Conservation (phyloP, 202 grass and related monocot genomes). For the Saccharum hybrid region DNA sequence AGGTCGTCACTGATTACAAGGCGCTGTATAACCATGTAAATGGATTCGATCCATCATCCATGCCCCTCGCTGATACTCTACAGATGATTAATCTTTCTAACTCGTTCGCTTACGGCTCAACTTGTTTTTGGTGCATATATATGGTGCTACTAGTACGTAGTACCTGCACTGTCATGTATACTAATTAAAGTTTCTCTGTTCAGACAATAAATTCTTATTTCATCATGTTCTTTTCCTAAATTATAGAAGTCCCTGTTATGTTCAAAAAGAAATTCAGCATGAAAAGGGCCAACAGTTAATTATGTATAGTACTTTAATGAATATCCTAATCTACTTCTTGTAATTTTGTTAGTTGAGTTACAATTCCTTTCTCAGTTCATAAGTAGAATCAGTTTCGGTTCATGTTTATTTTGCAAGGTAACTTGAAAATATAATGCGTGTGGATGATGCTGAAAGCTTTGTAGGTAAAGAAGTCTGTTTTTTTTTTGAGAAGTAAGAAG, state of each 20-base stretch:
- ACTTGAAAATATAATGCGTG: background rate
- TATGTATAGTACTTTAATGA: background rate
- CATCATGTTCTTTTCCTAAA: background rate
- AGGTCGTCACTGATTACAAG: background rate
- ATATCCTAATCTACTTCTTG: background rate
- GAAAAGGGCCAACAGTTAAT: background rate
- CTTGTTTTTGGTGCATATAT: background rate
- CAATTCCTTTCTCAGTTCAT: background rate
- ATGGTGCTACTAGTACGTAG: too few relatives aligned
- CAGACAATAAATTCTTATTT: background rate
- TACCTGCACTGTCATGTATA: background rate
- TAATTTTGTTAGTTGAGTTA: background rate
- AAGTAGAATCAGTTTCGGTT: background rate
- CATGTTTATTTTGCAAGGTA: background rate
- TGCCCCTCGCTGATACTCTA: background rate
- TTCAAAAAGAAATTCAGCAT: background rate
- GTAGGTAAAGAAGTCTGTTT: background rate
- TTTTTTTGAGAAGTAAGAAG: too few relatives aligned
- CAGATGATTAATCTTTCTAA: background rate
- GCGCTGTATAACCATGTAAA: slow-evolving; percentile 8
- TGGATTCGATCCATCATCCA: background rate
- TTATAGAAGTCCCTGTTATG: background rate
- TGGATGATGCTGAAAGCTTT: background rate
- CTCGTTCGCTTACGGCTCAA: background rate
- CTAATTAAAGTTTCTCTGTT: background rate